Conservation (phyloP, 306 rosid genomes). For the Amphicarpaea edgeworthii region DNA sequence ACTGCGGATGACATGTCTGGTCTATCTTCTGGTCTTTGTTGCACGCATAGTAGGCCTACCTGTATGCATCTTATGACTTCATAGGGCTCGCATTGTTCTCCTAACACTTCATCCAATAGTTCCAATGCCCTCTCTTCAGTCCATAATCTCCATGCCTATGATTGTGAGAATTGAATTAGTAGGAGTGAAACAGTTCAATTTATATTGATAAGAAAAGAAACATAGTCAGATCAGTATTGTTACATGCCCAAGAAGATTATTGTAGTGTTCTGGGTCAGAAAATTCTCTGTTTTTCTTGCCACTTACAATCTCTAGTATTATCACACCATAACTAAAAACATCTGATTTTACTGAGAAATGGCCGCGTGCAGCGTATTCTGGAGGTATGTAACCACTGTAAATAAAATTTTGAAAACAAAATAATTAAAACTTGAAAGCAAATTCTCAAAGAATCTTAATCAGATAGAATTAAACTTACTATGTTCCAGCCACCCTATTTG, state of each 20-base stretch:
- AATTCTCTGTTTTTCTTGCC: not conserved
- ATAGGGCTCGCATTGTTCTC: not conserved
- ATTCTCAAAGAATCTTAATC: not conserved
- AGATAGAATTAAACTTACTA: not conserved
- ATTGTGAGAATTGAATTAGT: no score
- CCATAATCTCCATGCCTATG: slow-evolving; percentile 31
- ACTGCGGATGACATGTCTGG: slow-evolving; percentile 16
- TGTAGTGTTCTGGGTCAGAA: not conserved
- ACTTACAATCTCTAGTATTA: slow-evolving; percentile 22
- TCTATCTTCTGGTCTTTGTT: slow-evolving; percentile 20
- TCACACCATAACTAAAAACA: slow-evolving; percentile 30
- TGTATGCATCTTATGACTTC: slow-evolving; percentile 29
- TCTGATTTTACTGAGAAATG: slow-evolving; percentile 19
- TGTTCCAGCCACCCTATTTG: no score
- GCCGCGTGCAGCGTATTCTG: slow-evolving; percentile 12
- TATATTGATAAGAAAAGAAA: not conserved
- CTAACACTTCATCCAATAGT: not conserved
- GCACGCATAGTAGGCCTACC: slow-evolving; percentile 34
- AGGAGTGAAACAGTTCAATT: not conserved
- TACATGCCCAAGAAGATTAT: slow-evolving; percentile 41
- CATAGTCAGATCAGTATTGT: not conserved
- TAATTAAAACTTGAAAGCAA: not conserved
- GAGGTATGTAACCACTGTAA: slow-evolving; percentile 37
- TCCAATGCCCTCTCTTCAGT: not conserved
- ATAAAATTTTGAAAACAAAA: no score